Conservation (phyloP, 768 basidiomycete species). For the Coprinellus aureogranulatus region DNA sequence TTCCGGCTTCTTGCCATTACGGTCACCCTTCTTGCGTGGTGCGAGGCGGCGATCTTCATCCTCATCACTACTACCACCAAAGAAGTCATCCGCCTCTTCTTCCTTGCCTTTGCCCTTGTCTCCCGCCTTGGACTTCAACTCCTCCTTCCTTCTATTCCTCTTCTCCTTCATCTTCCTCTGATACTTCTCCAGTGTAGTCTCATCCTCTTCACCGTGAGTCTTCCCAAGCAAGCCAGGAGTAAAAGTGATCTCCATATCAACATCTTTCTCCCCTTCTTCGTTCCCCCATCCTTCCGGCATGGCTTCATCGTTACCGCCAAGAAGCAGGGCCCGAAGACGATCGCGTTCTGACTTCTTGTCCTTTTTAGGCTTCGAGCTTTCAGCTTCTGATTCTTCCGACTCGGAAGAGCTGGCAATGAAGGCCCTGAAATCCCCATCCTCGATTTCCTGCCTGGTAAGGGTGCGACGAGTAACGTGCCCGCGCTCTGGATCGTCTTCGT, state of each 20-base stretch:
- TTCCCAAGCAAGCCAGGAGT: conserved; percentile 71
- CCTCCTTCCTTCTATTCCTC: conserved; percentile 75
- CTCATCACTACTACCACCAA: conserved; percentile 50
- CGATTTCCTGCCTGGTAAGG: conserved; percentile 81
- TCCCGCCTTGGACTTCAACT: conserved; percentile 42
- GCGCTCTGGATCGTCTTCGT: conserved; percentile 92
- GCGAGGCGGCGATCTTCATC: conserved; percentile 8
- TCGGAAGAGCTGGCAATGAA: conserved; percentile 73
- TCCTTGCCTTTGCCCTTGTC: conserved; percentile 21
- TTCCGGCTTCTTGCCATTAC: conserved; percentile 15
- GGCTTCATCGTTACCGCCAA: conserved; percentile 62
- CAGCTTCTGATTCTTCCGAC: conserved; percentile 53
- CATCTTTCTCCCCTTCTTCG: conserved; percentile 44
- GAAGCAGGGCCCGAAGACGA: conserved; percentile 71
- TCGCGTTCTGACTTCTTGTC: conserved; percentile 54
- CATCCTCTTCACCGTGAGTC: conserved; percentile 51
- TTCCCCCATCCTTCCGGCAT: conserved; percentile 82
- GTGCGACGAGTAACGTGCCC: conserved; percentile 73
- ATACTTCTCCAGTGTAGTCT: conserved; percentile 89
- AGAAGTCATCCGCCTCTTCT: conserved; percentile 68
- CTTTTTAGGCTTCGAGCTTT: conserved; percentile 21
- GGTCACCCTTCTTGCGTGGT: conserved; percentile 18
- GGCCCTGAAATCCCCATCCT: conserved; percentile 85
- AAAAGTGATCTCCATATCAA: conserved; percentile 96
- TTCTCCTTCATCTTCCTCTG: conserved; percentile 89